Evolutionary conservation across 2,329 filamentous ascomycete genomes (phyloP), one percentile per base, ranked within the genome.

Genomic region (Sporothrix protearum): DNA sequence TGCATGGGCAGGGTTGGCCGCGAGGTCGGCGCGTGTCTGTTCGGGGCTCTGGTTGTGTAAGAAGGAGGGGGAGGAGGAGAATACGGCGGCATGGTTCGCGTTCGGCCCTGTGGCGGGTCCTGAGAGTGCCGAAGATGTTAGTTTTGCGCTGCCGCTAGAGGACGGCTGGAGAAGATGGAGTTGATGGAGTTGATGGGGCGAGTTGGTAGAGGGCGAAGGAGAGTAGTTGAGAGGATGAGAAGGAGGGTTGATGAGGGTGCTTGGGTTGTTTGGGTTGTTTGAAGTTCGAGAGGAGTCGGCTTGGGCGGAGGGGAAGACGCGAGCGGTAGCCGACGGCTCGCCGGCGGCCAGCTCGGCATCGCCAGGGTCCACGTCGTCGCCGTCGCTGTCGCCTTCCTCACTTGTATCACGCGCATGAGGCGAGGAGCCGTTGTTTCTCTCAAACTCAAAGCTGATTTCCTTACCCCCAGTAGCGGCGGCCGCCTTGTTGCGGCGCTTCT

Each of bases 381-480:
- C 42, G 14, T 47, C 42, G 42, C 42, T 47, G 14, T 68, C 68
- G 6, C 82, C 82, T 19, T 82, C 84, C 70, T 87, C 85, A 73
- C 86, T 88, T 1, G 85, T 88, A 73, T 88, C 86, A 59, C 83
- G 83, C 55, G 85, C 83, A 14, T 72, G 51, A 7, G 25, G 45
- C 16, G 57, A 42, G 53, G 87, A 85, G 45, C 84, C 87, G 71
- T 87, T 86, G 72, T 86, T 85, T 77, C 87, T 86, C 76, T 91
- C 89, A 76, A 92, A 92, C 71, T 90, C 89, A 73, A 92, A 90
- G 78, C 89, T 92, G 89, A 92, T 92, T 74, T 89, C 86, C 77
- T 90, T 90, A 71, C 87, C 87, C 45, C 86, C 86, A 6, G 69
- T 42, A 47, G 42, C 42, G 14, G 42, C 42, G 14, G 42, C 14